Base-by-base conservation (phyloP, 306 rosid species). In the Acmispon strigosus region DNA sequence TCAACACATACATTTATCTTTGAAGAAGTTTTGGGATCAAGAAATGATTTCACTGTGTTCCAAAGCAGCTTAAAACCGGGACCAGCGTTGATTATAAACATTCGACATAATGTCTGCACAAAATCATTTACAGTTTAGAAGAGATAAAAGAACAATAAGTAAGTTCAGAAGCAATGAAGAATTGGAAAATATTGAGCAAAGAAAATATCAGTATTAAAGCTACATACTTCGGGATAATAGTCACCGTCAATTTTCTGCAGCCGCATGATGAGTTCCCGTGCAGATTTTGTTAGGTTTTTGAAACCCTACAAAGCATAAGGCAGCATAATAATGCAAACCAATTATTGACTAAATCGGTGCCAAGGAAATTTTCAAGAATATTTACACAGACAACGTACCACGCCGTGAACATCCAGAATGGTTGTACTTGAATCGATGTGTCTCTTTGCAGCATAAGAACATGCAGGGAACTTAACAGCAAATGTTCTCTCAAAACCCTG, bases 51-150 rank as follows among this genome's bases (percentile, higher is more conserved):
- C 76, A 93, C 84, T 18, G 98, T 86, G 80, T 73, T 84, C 98
- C 98, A 93, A 49, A 93, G 89, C 19, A 93, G 75, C 89, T 89
- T 90, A 80, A 93, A 93, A 79, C 96, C 96, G 49, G 91, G 86
- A 53, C 98, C 96, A 79, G 96, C 98, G 55, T 93, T 93, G 64
- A 93, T 88, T 81, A 93, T 88, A 81, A 85, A 87, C 98, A 92
- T 92, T 50, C 79, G 84, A 76, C 78, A 79, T 57, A 92, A 88
- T 32, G 96, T 90, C 98, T 92, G 89, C 89, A 81, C 29, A 78
- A 57, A 59, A 43, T 34, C 69, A 76, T 37, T 55, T 4, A 62
- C 44, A 57, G 16, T 62, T 86, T 50, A 74, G 78, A 74, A 63
- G 56, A 76, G 44, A 17, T 20, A 18, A 9, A 27, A 53, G 55